These are phyloP conservation scores for Globisporangium middletonii DNA, from an alignment of 352 stramenopile genomes.

Conservation along the genomic window DNA sequence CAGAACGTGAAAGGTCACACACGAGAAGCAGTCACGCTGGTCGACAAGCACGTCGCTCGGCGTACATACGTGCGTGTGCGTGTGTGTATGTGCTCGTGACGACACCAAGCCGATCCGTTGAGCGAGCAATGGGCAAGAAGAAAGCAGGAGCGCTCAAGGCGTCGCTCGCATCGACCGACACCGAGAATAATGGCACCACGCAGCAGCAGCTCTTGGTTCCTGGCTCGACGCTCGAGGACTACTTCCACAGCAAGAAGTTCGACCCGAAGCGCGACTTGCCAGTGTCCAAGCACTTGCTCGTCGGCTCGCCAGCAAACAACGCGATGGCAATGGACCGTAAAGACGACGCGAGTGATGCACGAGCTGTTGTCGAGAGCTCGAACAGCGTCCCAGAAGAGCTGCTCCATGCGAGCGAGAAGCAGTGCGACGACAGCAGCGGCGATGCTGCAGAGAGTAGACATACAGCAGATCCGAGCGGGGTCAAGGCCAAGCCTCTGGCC, in stretches of 20 bases:
- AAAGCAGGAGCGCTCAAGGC: slow-evolving; percentile 15
- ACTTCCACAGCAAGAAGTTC: slow-evolving; percentile 31
- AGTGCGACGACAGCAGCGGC: neutral
- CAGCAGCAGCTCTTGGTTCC: slow-evolving; percentile 5
- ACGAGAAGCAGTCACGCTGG: no score
- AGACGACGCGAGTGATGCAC: neutral
- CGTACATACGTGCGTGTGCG: no score
- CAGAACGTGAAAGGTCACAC: no score
- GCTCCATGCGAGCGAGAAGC: slow-evolving; percentile 7
- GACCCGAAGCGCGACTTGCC: slow-evolving; percentile 8
- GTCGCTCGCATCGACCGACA: neutral
- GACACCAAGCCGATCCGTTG: neutral
- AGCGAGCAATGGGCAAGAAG: slow-evolving; percentile 19
- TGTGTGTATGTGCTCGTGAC: no score
- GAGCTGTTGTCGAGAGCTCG: neutral
- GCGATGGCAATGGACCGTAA: slow-evolving; percentile 44
- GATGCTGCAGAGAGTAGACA: neutral
- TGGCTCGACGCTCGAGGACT: slow-evolving; percentile 31
- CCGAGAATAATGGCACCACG: slow-evolving; percentile 18
- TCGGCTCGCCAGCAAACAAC: slow-evolving; percentile 36
- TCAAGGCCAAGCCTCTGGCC: neutral
- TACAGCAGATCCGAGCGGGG: neutral
- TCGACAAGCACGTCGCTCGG: no score
- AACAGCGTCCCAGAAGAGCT: neutral
- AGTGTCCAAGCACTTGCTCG: slow-evolving; percentile 56